Evolutionary conservation across 1,284 basidiomycete genomes (phyloP), one percentile per base, ranked within the genome.

Genomic region (Volvariella volvacea): DNA sequence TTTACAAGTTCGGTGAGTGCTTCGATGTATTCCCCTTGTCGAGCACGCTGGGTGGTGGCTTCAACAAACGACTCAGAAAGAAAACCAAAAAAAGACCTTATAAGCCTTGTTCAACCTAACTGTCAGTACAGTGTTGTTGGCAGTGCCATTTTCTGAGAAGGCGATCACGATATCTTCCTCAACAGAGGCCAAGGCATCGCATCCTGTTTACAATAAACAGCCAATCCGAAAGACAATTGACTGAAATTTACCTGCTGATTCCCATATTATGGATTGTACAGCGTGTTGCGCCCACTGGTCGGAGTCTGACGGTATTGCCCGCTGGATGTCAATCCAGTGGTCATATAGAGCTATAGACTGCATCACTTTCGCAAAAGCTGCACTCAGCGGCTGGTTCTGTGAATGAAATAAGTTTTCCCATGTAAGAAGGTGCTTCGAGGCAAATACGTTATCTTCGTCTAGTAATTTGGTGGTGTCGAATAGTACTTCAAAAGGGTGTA

Each of bases 401-500:
- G 15, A 7, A 43, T 20, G n/a, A 25, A 42, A 38, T 39, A 9
- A 49, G 22, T 43, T 43, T 17, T 10, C 19, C 30, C 1, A 15
- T 43, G 12, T 31, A 16, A 19, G 22, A 36, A 40, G 4, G 30
- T 22, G 17, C n/a, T 21, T 22, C 22, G 20, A 17, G 48, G 3
- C 16, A 55, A 62, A 3, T 55, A 80, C 78, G 56, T 77, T 67
- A 50, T 69, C 61, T 37, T 76, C 69, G 41, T 77, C 70, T 48
- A 84, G 59, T 4, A 85, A 66, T 55, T 85, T 85, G 53, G 71
- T 71, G 14, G 80, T 74, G 51, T 90, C 88, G 55, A 73, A 81
- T 22, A 90, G 67, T 22, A 89, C 71, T 59, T 90, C 87, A 3
- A 80, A 64, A 8, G 88, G 84, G 53, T 88, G 80, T 34, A 88